Percentiles rank a stretch among this genome's conserved stretches.
These are phyloP conservation scores for Houttuynia cordata DNA, from an alignment of 164 flowering plant species.

Conservation along the genomic window DNA sequence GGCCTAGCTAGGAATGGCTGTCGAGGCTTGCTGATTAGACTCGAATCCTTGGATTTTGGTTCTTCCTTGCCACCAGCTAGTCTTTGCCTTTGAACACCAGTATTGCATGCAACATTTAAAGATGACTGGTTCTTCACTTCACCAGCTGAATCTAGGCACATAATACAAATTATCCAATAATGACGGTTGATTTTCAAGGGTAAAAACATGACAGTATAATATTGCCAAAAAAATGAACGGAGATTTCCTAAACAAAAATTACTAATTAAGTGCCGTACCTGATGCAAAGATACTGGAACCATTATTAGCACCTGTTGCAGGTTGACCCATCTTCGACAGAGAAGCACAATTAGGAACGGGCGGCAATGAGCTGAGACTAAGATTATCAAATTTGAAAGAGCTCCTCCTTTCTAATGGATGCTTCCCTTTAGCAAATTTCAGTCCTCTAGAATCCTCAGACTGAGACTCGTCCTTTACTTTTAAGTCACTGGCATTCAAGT, in stretches of 20 bases:
- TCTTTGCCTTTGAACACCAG: constrained; percentile 23
- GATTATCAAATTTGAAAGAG: constrained; percentile 31
- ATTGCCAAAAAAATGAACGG: background rate
- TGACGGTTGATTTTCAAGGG: background rate
- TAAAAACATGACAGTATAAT: background rate
- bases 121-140: constrained; percentile 20
- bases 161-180: constrained; percentile 2
- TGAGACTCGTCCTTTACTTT: constrained; percentile 51
- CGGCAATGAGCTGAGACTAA: constrained; percentile 13
- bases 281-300: constrained; percentile 26
- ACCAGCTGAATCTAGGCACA: constrained; percentile 8
- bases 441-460: constrained; percentile 34
- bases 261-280: constrained; percentile 20
- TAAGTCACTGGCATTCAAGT: constrained; percentile 28
- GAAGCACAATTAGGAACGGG: constrained; percentile 14
- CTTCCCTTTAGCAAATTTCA: constrained; percentile 33
- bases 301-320: constrained; percentile 11
- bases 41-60: constrained; percentile 10
- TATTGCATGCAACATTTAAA: constrained; percentile 1
- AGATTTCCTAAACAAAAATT: background rate
- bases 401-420: constrained; percentile 36
- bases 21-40: constrained; percentile 19
- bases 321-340: constrained; percentile 21
- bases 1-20: constrained; percentile 15
- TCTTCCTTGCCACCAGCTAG: constrained; percentile 33